A percentile compares a stretch with the other conserved stretches of the same genome.
Evolutionary conservation across 1,284 basidiomycete genomes (phyloP).

Genomic region (Cryptococcus sp.): DNA sequence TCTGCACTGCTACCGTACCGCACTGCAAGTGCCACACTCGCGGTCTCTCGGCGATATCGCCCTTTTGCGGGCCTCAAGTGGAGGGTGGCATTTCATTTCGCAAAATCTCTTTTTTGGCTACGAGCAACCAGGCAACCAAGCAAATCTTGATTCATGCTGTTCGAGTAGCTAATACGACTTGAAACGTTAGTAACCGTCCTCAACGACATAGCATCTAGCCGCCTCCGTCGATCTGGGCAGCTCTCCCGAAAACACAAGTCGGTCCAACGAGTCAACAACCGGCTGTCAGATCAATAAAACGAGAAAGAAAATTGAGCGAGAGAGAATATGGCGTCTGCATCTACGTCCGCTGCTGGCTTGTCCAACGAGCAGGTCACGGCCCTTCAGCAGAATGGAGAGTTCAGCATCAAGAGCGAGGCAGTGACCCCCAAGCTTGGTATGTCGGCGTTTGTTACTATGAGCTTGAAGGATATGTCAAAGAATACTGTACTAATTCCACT

Average conservation of each 20-base stretch:
- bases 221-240: no score
- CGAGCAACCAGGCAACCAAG: not conserved
- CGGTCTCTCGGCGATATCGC: not conserved
- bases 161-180: not conserved
- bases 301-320: not conserved
- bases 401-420: constrained; percentile 76
- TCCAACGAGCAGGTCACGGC: constrained; percentile 38
- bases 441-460: constrained; percentile 12
- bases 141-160: no score
- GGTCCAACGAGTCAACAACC: no score
- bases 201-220: no score
- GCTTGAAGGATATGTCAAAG: not conserved
- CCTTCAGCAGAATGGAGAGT: constrained; percentile 63
- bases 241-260: no score
- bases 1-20: no score
- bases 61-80: not conserved
- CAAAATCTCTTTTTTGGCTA: constrained; percentile 2
- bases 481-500: not conserved
- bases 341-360: constrained; percentile 24
- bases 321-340: constrained; percentile 15
- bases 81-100: not conserved
- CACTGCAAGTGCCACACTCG: constrained; percentile 1
- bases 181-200: no score
- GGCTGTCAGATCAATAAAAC: no score
- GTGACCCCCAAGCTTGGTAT: constrained; percentile 65